Base-by-base conservation (phyloP, 2,329 filamentous ascomycete species). In the Phialemoniopsis sp. region DNA sequence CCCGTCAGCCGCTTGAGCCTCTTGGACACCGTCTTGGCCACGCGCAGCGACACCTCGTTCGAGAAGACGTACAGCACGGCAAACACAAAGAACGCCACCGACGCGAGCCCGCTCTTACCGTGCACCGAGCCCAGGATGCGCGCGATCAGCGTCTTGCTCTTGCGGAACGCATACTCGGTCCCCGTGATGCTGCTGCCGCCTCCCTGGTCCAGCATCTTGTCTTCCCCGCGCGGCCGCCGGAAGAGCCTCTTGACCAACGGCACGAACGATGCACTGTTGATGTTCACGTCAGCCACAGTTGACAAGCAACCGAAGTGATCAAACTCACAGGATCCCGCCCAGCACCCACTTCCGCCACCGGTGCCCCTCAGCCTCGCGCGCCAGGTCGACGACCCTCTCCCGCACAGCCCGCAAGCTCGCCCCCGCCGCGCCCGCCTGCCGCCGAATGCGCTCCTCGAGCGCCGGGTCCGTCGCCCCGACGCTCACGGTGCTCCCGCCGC, bases 51-150 rank as follows among this genome's bases (percentile, higher is more conserved):
- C 15, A 80, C 75, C 54, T 80, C 76, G 51, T 76, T 78, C 49
- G 71, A 68, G 45, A 80, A 80, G 12, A 80, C 67, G 52, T 76
- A 79, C 30, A 80, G 58, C 15, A 77, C 70, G 3, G 73, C 70
- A 45, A 79, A 72, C 3, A 80, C 72, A 26, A 80, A 69, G 46
- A 76, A 69, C 8, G 70, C 70, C 9, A 78, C 45, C 29, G 67
- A 68, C 1, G 74, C 73, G 18, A 77, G 53, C 3, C 64, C 53
- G 13, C 68, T 67, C 13, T 61, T 63, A 5, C 71, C 66, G 9
- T 65, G 57, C 2, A 73, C 53, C 7, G 65, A 62, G 34, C 62
- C 56, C 39, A 70, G 61, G 50, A 80, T 74, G 37, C 74, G 67
- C 4, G 64, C 49, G 19, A 79, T 57, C 5, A 80, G 64, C 3